Conservation (phyloP, 1,139 yeast genomes). For the Lodderomyces jiufengensis region DNA sequence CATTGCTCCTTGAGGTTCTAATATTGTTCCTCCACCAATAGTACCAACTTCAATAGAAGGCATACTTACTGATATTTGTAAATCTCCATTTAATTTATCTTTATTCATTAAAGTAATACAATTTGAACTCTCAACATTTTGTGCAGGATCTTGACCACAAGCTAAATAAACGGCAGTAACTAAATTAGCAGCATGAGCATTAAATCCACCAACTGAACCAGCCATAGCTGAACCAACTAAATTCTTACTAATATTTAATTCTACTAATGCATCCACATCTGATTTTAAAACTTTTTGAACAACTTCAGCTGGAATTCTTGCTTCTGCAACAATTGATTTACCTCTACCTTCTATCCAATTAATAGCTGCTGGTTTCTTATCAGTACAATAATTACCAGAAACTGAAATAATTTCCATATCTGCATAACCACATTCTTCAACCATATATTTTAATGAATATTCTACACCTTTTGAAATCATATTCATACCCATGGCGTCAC, state of each 20-base stretch:
- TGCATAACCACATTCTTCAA: constrained; percentile 82
- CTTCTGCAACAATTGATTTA: constrained; percentile 97
- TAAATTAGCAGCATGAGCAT: constrained; percentile 96
- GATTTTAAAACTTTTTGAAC: constrained; percentile 83
- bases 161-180: constrained; percentile 93
- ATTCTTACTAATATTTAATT: constrained; percentile 83
- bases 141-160: constrained; percentile 98
- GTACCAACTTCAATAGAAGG: constrained; percentile 99
- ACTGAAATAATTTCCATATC: constrained; percentile 93
- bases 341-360: constrained; percentile 99
- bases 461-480: constrained; percentile 99
- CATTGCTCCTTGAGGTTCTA: constrained; percentile 97
- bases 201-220: constrained; percentile 95
- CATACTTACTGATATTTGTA: constrained; percentile 93
- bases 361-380: constrained; percentile 95
- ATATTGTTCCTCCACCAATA: constrained; percentile 97
- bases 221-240: constrained; percentile 98
- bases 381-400: constrained; percentile 96
- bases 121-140: constrained; percentile 94
- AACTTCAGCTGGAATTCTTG: constrained; percentile 76
- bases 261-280: constrained; percentile 88
- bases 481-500: constrained; percentile 99
- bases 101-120: constrained; percentile 90
- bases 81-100: constrained; percentile 67
- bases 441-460: constrained; percentile 76